Conservation (phyloP, 1,139 yeast species). For the Diutina sp. region DNA sequence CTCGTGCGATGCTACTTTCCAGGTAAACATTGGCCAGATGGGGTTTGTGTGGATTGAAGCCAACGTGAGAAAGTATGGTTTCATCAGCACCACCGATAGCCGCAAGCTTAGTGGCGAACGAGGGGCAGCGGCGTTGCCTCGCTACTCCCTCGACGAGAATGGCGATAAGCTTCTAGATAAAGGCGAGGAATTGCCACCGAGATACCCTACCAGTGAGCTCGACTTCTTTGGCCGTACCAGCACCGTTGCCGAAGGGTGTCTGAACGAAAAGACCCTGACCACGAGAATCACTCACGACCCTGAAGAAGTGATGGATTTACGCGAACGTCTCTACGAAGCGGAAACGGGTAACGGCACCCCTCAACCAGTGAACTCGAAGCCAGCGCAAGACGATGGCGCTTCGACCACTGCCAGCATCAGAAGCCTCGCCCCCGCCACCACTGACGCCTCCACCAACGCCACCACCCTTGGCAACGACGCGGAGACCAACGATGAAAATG, state of each 20-base stretch:
- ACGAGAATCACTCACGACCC: slow-evolving; percentile 17
- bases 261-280: slow-evolving; percentile 4
- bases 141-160: slow-evolving; percentile 13
- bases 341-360: neutral
- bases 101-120: slow-evolving; percentile 29
- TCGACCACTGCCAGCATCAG: neutral
- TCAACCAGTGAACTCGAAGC: neutral
- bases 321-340: slow-evolving; percentile 25
- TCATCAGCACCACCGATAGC: slow-evolving; percentile 49
- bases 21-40: slow-evolving; percentile 78
- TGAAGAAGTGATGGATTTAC: slow-evolving; percentile 27
- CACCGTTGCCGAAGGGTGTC: slow-evolving; percentile 8
- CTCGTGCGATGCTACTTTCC: slow-evolving; percentile 58
- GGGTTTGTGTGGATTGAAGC: slow-evolving; percentile 96
- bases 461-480: neutral
- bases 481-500: too few relatives aligned
- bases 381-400: neutral
- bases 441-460: neutral
- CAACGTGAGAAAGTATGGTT: slow-evolving; percentile 85
- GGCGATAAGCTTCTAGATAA: slow-evolving; percentile 45
- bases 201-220: slow-evolving; percentile 48
- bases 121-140: slow-evolving; percentile 31
- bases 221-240: slow-evolving; percentile 47
- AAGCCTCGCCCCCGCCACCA: neutral
- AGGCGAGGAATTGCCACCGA: slow-evolving; percentile 66